These are phyloP conservation scores for Blastobotrys muscicola DNA, from an alignment of 805 yeast species.

Conservation along the genomic window DNA sequence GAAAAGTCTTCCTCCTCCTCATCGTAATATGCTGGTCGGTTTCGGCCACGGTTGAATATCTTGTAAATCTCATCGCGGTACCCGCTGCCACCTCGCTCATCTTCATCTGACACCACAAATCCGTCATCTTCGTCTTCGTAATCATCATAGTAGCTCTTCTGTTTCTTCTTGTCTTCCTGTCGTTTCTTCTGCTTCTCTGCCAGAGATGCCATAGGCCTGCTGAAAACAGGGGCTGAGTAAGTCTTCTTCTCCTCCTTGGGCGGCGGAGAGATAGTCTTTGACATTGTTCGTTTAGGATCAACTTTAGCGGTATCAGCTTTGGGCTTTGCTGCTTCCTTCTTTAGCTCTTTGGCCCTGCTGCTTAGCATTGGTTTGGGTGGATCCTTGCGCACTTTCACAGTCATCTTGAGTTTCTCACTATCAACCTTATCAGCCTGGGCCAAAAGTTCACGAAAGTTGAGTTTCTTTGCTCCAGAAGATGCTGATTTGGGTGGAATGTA, in stretches of 20 bases:
- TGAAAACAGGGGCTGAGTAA: conserved; percentile 6
- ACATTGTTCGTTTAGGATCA: background rate
- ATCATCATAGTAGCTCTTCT: conserved; percentile 24
- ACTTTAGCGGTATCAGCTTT: conserved; percentile 4
- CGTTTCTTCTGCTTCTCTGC: conserved; percentile 34
- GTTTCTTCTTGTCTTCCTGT: conserved; percentile 16
- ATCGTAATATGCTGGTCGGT: conserved; percentile 36
- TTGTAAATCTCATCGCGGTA: conserved; percentile 87
- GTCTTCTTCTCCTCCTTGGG: background rate
- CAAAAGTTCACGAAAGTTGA: conserved; percentile 61
- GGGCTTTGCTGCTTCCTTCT: conserved; percentile 1
- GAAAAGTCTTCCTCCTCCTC: conserved; percentile 40
- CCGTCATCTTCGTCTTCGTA: conserved; percentile 42
- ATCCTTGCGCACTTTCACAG: conserved; percentile 27
- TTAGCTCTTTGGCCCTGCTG: conserved; percentile 5
- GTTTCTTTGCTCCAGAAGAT: conserved; percentile 23
- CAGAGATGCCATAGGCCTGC: conserved; percentile 31
- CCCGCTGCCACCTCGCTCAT: conserved; percentile 33
- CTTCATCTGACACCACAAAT: conserved; percentile 53
- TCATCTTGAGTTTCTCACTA: conserved; percentile 35
- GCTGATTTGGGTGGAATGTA: conserved; percentile 1
- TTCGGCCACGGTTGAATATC: conserved; percentile 59
- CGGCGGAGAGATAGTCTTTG: background rate
- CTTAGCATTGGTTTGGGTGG: conserved; percentile 1
- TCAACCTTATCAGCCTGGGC: conserved; percentile 57